A percentile compares a stretch with the other conserved stretches of the same genome.
Conservation (phyloP, 352 stramenopile species). For the Pythium coloratum region DNA sequence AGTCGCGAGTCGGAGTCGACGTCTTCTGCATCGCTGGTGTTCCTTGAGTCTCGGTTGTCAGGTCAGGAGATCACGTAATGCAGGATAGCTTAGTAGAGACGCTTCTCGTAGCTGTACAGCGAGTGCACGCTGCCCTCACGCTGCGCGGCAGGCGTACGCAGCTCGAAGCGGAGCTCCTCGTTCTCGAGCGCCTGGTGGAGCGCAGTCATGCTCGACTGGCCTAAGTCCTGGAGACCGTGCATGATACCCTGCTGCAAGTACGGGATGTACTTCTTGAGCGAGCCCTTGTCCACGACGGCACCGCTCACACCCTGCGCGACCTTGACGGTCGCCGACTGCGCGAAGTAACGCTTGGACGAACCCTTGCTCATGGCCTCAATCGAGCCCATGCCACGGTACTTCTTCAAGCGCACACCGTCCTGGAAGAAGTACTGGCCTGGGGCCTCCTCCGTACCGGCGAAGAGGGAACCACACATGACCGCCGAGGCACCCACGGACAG, state of each 20-base stretch:
- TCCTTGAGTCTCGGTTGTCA: constrained; percentile 1
- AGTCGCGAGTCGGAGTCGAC: neutral
- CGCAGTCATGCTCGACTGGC: constrained; percentile 89
- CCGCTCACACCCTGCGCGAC: constrained; percentile 99
- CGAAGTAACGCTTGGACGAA: constrained; percentile 93
- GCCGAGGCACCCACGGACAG: constrained; percentile 96
- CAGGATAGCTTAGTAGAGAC: constrained; percentile 63
- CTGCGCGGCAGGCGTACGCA: constrained; percentile 98
- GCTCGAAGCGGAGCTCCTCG: constrained; percentile 94
- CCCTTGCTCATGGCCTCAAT: constrained; percentile 99
- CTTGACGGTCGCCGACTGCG: constrained; percentile 92
- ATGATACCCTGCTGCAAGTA: constrained; percentile 98
- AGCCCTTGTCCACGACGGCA: constrained; percentile 99
- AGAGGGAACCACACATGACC: constrained; percentile 99
- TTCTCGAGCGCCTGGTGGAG: constrained; percentile 82
- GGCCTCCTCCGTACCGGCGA: constrained; percentile 99
- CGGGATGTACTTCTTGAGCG: constrained; percentile 97
- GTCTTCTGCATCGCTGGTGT: neutral
- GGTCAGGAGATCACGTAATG: neutral
- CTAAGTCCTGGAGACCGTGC: constrained; percentile 98
- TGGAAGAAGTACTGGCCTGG: constrained; percentile 99
- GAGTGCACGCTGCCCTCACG: constrained; percentile 98
- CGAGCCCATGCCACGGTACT: constrained; percentile 99
- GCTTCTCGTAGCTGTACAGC: constrained; percentile 97
- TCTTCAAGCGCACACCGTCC: constrained; percentile 99